Percentiles rank a stretch among this genome's conserved stretches.
phyloP scores from a whole-genome alignment of 441 rosid genomes.

The Syzygium malaccense region DNA sequence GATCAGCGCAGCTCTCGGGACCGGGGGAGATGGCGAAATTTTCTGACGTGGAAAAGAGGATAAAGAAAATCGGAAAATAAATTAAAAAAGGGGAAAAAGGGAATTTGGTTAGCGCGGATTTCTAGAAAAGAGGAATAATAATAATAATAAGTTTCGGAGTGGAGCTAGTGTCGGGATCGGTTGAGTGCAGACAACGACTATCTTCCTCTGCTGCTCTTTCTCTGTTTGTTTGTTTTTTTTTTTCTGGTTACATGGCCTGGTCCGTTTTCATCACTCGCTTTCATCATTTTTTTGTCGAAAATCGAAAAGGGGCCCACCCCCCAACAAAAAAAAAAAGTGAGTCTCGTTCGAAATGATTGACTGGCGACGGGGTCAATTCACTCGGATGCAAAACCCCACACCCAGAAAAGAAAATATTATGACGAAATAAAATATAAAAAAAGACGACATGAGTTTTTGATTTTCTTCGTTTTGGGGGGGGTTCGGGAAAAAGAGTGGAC shows the following conservation, averaged over 20 bases:
- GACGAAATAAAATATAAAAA: not conserved
- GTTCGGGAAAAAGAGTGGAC: too few species aligned
- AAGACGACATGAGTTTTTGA: not conserved
- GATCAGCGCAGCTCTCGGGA: too few species aligned
- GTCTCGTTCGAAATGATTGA: not conserved
- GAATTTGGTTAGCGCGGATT: not conserved
- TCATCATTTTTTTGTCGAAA: not conserved
- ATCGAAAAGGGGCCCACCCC: not conserved
- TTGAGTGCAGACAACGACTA: not conserved
- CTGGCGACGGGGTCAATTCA: not conserved
- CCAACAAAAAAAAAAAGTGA: too few species aligned
- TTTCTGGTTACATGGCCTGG: not conserved
- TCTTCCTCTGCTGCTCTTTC: not conserved
- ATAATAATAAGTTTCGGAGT: not conserved
- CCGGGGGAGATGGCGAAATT: accelerated
- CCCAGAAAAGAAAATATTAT: not conserved
- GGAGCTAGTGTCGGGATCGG: not conserved
- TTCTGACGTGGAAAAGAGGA: not conserved
- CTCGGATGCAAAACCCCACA: not conserved
- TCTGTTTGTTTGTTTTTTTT: not conserved
- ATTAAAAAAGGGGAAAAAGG: accelerated
- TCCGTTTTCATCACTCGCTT: not conserved
- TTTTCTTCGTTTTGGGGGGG: too few species aligned
- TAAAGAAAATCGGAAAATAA: not conserved
- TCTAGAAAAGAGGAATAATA: not conserved